Base-by-base conservation (phyloP, 164 flowering plant genomes). In the Dillenia suffruticosa region DNA sequence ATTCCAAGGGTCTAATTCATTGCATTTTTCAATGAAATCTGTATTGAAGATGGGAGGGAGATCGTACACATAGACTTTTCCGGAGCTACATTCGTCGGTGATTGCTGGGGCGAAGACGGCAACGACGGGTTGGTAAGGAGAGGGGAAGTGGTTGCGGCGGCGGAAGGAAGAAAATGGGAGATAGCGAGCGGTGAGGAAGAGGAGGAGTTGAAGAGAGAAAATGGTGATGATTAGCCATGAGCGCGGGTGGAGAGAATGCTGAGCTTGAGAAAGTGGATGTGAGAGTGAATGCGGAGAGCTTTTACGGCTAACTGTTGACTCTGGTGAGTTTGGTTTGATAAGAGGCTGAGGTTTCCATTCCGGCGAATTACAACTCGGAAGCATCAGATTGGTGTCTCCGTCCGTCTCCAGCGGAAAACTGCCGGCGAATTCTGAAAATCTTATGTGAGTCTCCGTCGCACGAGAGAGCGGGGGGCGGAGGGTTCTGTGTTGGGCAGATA, bases 21-120 rank as follows among this genome's bases (percentile, higher is more conserved):
- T 68, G 66, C 87, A 83, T 4, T 63, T 56, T 1, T 63, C 56
- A 3, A 83, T 0, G 2, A 85, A 22, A 1, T 78, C 81, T 7
- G 10, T 24, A 73, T 85, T 85, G 59, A 83, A 70, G 8, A 44
- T 6, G 1, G 66, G 16, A 1, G 90, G 88, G 9, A 85, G 66
- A 2, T 85, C 78, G 81, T 85, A 83, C 12, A 83, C 88, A 53
- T 70, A 85, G 46, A 85, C 57, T 46, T 62, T 51, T 1, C 90
- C 85, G 47, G 17, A 32, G 46, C 47, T 10, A 51, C 62, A 73
- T 44, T 14, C 59, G 9, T 11, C 46, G 71, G 26, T 48, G 26
- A 16, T 61, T 19, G 22, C 22, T 50, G 45, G 9, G 49, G 54
- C 59, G 64, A 51, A 46, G 52, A 24, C 4, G 22, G 22, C 22